A percentile compares a stretch with the other conserved stretches of the same genome.
Conservation (phyloP, 2,329 filamentous ascomycete genomes). For the Clarireedia monteithiana region DNA sequence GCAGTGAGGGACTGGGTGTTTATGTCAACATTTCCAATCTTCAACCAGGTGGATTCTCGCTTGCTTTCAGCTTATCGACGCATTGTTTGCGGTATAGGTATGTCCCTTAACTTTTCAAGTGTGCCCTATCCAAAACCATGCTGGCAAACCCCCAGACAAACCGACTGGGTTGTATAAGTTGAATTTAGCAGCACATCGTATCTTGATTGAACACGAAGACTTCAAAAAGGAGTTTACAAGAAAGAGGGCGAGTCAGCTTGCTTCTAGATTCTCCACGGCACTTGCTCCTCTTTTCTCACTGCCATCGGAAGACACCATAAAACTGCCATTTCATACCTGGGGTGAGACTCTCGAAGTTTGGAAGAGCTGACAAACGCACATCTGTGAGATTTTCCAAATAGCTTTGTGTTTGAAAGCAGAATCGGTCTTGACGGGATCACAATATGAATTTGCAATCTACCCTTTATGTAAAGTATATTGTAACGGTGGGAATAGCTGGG, state of each 20-base stretch:
- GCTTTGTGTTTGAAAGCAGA: slow-evolving; percentile 11
- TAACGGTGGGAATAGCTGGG: neutral
- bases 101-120: neutral
- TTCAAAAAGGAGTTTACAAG: slow-evolving; percentile 6
- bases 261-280: slow-evolving; percentile 1
- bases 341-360: neutral
- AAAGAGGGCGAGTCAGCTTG: slow-evolving; percentile 4
- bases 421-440: slow-evolving; percentile 7
- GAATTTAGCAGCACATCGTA: slow-evolving; percentile 12
- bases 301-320: neutral
- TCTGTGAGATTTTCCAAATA: slow-evolving; percentile 13
- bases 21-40: slow-evolving; percentile 9
- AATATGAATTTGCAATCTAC: slow-evolving; percentile 13
- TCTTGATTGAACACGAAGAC: neutral
- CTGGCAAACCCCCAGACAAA: slow-evolving; percentile 5
- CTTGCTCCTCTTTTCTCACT: slow-evolving; percentile 9
- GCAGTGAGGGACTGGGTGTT: slow-evolving; percentile 14
- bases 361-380: slow-evolving; percentile 8
- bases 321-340: slow-evolving; percentile 9
- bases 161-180: slow-evolving; percentile 5
- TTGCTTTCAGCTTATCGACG: slow-evolving; percentile 11
- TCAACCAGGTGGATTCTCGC: neutral
- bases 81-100: slow-evolving; percentile 7
- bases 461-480: neutral
- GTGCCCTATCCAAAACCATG: neutral